Evolutionary conservation across 495 filamentous ascomycete species (phyloP).

Genomic region (Penicillium cinerascens): DNA sequence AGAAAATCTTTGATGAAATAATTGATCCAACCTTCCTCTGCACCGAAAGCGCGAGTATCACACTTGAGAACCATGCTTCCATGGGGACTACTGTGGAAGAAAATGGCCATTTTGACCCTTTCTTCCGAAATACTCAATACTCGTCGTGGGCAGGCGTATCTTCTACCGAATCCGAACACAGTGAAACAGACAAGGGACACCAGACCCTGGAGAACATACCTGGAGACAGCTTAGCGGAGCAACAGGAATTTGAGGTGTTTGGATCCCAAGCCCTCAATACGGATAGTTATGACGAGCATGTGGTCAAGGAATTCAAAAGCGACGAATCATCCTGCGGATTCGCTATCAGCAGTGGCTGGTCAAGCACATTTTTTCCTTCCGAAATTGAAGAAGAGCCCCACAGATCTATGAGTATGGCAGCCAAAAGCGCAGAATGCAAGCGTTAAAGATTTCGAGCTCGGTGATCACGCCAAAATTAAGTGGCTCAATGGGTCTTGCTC

Average conservation of each 20-base stretch:
- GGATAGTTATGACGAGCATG: background rate
- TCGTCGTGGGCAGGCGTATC: background rate
- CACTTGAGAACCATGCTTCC: background rate
- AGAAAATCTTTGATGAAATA: background rate
- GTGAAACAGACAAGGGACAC: background rate
- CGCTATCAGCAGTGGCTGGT: constrained; percentile 16
- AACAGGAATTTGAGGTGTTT: background rate
- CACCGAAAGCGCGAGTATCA: background rate
- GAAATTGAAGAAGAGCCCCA: background rate
- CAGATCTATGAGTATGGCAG: background rate
- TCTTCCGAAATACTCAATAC: background rate
- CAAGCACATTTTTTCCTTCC: constrained; percentile 12
- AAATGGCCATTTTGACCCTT: background rate
- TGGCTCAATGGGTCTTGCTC: constrained; percentile 87
- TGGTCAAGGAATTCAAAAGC: background rate
- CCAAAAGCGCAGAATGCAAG: background rate
- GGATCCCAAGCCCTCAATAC: background rate
- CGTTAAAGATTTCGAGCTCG: constrained; percentile 53
- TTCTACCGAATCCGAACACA: background rate
- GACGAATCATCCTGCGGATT: background rate
- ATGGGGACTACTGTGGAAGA: background rate
- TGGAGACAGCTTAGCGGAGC: background rate
- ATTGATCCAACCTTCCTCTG: constrained; percentile 2
- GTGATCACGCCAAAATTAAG: constrained; percentile 82
- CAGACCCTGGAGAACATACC: background rate